Conservation (phyloP, 108 stramenopile species). For the Aurantiochytrium sp. region DNA sequence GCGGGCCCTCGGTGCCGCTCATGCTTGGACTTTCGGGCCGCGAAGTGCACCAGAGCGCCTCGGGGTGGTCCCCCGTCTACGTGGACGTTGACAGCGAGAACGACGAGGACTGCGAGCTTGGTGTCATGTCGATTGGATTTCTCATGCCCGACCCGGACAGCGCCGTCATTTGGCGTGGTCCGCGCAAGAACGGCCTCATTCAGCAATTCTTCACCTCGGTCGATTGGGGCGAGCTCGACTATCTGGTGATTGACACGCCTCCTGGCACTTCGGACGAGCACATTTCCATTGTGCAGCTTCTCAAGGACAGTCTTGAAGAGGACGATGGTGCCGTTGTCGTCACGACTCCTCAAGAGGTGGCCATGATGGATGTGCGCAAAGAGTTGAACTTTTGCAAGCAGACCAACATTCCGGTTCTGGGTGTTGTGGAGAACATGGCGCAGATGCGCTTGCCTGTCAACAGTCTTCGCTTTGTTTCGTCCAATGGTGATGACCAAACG, state of each 20-base stretch:
- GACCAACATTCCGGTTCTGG: constrained; percentile 81
- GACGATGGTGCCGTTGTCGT: constrained; percentile 65
- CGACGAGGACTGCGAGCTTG: constrained; percentile 44
- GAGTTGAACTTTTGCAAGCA: constrained; percentile 96
- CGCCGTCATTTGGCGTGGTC: constrained; percentile 97
- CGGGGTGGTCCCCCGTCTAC: constrained; percentile 97
- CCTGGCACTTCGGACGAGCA: constrained; percentile 99
- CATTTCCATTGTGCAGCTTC: constrained; percentile 90
- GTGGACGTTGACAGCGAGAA: constrained; percentile 42
- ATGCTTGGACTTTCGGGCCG: constrained; percentile 59
- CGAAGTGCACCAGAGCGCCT: constrained; percentile 71
- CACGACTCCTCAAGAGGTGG: constrained; percentile 95
- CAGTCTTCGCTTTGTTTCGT: constrained; percentile 51
- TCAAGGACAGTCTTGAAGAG: constrained; percentile 59
- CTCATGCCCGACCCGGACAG: constrained; percentile 79
- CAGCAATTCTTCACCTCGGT: constrained; percentile 94
- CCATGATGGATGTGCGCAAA: constrained; percentile 96
- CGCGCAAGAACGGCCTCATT: constrained; percentile 96
- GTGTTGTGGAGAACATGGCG: constrained; percentile 97
- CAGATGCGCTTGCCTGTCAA: constrained; percentile 53
- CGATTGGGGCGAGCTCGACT: constrained; percentile 72
- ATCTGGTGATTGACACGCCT: constrained; percentile 94
- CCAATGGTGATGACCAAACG: constrained; percentile 45
- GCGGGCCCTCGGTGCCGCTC: constrained; percentile 73
- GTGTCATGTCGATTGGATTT: constrained; percentile 94